Evolutionary conservation across 2,329 filamentous ascomycete species (phyloP), one percentile per base, ranked within the genome.

Genomic region (Trichophyton rubrum): DNA sequence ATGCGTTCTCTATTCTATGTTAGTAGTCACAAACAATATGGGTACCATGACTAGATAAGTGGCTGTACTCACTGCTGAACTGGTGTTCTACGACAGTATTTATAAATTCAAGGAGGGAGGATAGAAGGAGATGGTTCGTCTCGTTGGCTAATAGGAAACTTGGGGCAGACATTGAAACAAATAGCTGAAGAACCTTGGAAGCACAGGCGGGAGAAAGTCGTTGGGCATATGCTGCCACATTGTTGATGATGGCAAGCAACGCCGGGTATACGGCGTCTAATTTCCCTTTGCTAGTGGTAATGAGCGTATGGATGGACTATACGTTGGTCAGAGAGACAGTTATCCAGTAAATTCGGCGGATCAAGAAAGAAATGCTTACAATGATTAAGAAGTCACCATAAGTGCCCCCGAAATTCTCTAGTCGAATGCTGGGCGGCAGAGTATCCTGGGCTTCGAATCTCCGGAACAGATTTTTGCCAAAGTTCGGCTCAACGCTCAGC

Each of bases 351-450:
- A 24, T 2, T 5, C 8, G 38, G 2, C 6, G 13, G 9, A 3
- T 56, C 15, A 62, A 30, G 11, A n/a, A n/a, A 56, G 1, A n/a
- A 40, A 71, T 13, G 9, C 85, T 75, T 76, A 89, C 88, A 69
- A 91, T 92, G 62, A 99, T 87, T 59, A 99, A 78, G 70, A 93
- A 97, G 73, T 99, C 93, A 22, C 88, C 90, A 74, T 97, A 97
- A 15, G 88, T 89, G 38, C 93, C 93, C 65, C 83, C 84, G 74
- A 99, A 99, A 11, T 87, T 88, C 11, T 83, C 80, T 64, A 99
- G 85, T 62, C 89, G 83, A 67, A 99, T 92, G 56, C 84, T 86
- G 15, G 82, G 74, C 11, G 93, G 93, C 15, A 99, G 77, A 3
- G 88, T 91, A 59, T 96, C 90, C 71, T 96, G 92, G 1, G 85